Percentiles rank a stretch among this genome's conserved stretches.
phyloP scores from a whole-genome alignment of 164 flowering plant genomes.

The Magnolia changhungtana region DNA sequence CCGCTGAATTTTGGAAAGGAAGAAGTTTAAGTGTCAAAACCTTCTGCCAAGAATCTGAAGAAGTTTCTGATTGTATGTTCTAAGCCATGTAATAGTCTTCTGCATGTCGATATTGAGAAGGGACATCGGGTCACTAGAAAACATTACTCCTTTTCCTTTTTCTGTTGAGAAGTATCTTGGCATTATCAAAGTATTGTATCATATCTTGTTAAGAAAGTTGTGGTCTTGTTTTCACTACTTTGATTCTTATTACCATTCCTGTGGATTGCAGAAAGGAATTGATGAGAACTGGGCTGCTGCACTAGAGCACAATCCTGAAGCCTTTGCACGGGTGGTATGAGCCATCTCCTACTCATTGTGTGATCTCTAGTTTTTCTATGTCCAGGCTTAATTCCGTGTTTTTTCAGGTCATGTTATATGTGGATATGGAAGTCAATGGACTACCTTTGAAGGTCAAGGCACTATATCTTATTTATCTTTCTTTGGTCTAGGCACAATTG shows the following conservation, averaged over 20 bases:
- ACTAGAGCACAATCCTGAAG: slow-evolving; percentile 92
- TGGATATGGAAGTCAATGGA: slow-evolving; percentile 99
- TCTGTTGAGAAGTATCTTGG: background rate
- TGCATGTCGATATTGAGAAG: background rate
- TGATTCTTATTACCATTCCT: background rate
- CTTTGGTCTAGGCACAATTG: background rate
- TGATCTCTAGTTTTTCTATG: background rate
- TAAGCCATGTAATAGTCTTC: background rate
- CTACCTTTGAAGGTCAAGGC: slow-evolving; percentile 72
- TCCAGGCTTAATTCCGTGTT: background rate
- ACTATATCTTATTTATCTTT: background rate
- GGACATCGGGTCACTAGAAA: background rate
- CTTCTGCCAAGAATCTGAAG: background rate
- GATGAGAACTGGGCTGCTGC: slow-evolving; percentile 99
- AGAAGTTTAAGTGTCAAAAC: background rate
- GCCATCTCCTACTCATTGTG: slow-evolving; percentile 5
- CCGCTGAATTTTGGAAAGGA: background rate
- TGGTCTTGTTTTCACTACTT: background rate
- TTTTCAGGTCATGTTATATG: slow-evolving; percentile 90
- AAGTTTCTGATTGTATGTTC: background rate
- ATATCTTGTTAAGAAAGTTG: background rate
- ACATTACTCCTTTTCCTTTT: background rate
- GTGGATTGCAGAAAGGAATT: slow-evolving; percentile 78
- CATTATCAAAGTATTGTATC: background rate
- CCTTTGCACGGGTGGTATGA: slow-evolving; percentile 94